Evolutionary conservation across 768 basidiomycete genomes (phyloP).

Genomic region (Chiua virens): DNA sequence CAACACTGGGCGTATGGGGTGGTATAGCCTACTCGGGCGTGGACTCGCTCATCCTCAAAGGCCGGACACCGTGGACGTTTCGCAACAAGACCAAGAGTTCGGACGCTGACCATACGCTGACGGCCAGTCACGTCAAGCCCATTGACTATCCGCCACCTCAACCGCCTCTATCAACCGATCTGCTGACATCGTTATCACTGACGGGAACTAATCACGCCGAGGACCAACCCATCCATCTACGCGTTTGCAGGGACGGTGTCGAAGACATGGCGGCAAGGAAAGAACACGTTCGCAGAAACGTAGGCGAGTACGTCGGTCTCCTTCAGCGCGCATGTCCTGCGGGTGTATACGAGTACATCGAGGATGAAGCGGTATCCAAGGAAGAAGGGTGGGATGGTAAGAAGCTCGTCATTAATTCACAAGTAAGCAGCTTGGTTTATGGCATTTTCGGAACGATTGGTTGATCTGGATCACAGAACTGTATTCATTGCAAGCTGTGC

Average conservation of each 20-base stretch:
- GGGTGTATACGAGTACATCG: conserved; percentile 94
- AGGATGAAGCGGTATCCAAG: conserved; percentile 53
- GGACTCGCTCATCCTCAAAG: conserved; percentile 81
- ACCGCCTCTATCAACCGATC: conserved; percentile 88
- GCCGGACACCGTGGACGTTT: conserved; percentile 92
- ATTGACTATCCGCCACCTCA: conserved; percentile 88
- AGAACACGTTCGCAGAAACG: conserved; percentile 75
- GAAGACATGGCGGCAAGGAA: conserved; percentile 47
- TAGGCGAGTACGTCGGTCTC: conserved; percentile 79
- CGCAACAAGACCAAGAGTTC: conserved; percentile 52
- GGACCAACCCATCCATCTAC: conserved; percentile 89
- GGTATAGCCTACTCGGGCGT: conserved; percentile 88
- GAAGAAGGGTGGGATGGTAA: conserved; percentile 73
- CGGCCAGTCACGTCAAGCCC: conserved; percentile 62
- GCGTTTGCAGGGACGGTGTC: conserved; percentile 47
- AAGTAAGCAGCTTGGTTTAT: conserved; percentile 47
- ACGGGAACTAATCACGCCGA: conserved; percentile 98
- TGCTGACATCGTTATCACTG: conserved; percentile 85
- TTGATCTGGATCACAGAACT: conserved; percentile 52
- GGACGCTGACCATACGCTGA: conserved; percentile 73
- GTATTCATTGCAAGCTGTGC: conserved; percentile 93
- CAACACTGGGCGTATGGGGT: conserved; percentile 77
- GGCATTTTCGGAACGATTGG: background rate
- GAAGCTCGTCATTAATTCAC: conserved; percentile 94
- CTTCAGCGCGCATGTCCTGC: conserved; percentile 93